Evolutionary conservation across 2,329 filamentous ascomycete genomes (phyloP).

Genomic region (Pleurostoma richardsiae): DNA sequence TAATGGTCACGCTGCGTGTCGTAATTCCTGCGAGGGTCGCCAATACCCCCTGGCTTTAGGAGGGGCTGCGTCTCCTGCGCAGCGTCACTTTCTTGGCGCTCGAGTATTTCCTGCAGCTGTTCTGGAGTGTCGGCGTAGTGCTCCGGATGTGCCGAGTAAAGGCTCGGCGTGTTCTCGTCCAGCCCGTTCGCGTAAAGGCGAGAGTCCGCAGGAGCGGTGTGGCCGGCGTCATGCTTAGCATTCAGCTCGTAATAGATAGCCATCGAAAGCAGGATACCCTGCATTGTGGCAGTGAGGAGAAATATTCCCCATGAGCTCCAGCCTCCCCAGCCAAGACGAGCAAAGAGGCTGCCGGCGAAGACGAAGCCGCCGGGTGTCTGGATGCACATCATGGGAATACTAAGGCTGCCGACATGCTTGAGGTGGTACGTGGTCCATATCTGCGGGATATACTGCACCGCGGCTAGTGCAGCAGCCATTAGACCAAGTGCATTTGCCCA

Average conservation of each 20-base stretch:
- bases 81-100: constrained; percentile 45
- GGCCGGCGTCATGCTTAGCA: constrained; percentile 21
- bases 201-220: constrained; percentile 37
- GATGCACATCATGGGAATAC: constrained; percentile 97
- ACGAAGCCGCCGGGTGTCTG: constrained; percentile 91
- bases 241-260: constrained; percentile 70
- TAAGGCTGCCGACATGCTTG: constrained; percentile 83
- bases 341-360: constrained; percentile 80
- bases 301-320: constrained; percentile 98
- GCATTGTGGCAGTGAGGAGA: constrained; percentile 77
- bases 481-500: constrained; percentile 88
- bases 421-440: constrained; percentile 86
- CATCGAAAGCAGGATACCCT: constrained; percentile 76
- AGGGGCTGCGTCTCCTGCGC: constrained; percentile 45
- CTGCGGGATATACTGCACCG: constrained; percentile 90
- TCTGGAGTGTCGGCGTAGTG: constrained; percentile 46
- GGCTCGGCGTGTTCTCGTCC: constrained; percentile 44
- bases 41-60: constrained; percentile 43
- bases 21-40: constrained; percentile 36
- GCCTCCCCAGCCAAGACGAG: constrained; percentile 71
- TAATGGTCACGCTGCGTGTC: not conserved
- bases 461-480: constrained; percentile 71
- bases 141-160: constrained; percentile 47
- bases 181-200: constrained; percentile 31
- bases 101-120: constrained; percentile 43